Base-by-base conservation (phyloP, 805 yeast species). In the Candida sanyiensis region DNA sequence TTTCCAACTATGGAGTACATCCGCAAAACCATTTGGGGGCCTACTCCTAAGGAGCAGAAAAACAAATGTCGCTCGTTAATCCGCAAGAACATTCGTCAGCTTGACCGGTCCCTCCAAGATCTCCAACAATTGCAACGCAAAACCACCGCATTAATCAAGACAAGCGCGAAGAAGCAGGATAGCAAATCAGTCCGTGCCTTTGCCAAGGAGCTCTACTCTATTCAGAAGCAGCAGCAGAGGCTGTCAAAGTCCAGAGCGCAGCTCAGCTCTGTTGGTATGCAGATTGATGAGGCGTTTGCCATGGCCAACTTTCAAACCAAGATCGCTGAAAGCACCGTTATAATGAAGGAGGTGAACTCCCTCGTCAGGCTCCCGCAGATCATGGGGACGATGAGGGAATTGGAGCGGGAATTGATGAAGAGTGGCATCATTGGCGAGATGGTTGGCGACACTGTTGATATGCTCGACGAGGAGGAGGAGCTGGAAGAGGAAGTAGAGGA, bases 11-110 rank as follows among this genome's bases (percentile, higher is more conserved):
- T 90, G 97, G 87, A 90, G 56, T 82, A 70, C 58, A 59, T 90
- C 24, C 89, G 86, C 64, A 80, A 81, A 57, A 84, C 89, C 4
- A 80, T 90, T 27, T 90, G 94, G 83, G 98, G 98, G 0, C 97
- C 97, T 0, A 96, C 89, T 56, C 96, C 97, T 29, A 81, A 82
- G 54, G 97, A 86, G 53, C 95, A 83, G 47, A 77, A 69, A 44
- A 60, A 93, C 40, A 82, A 77, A 49, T 84, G 95, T 50, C 89
- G 84, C 53, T 68, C 76, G 27, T 70, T 87, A 16, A 72, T 90
- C 29, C 79, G 97, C 42, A 83, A 82, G 62, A 93, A 89, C 61
- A 79, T 80, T 45, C 70, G 97, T 33, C 89, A 83, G 54, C 62
- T 90, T 26, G 97, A 93, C 47, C 72, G 88, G 50, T 58, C 66